Conservation (phyloP, 1,284 basidiomycete species). For the Trichosporon coremiiforme region DNA sequence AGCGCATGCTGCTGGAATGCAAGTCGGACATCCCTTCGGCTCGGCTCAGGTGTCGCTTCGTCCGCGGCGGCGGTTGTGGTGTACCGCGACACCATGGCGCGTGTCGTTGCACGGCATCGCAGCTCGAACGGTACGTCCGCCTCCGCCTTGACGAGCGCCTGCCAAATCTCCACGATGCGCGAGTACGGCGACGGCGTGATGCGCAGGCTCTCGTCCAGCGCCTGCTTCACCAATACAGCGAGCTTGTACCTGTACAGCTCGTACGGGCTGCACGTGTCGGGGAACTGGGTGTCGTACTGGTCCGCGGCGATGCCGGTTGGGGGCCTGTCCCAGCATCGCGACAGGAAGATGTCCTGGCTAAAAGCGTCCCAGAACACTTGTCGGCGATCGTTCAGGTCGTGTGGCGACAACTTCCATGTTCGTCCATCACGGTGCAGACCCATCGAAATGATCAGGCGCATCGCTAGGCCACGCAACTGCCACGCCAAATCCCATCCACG, state of each 20-base stretch:
- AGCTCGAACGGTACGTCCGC: conserved; percentile 34
- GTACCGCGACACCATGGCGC: conserved; percentile 36
- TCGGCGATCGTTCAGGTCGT: conserved; percentile 34
- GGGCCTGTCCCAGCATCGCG: conserved; percentile 21
- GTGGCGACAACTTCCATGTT: conserved; percentile 30
- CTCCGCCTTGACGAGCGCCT: conserved; percentile 17
- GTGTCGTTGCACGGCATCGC: conserved; percentile 35
- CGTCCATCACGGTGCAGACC: conserved; percentile 38
- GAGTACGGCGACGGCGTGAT: conserved; percentile 17
- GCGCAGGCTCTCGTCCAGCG: conserved; percentile 18
- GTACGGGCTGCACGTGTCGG: conserved; percentile 17
- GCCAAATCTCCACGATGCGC: conserved; percentile 21
- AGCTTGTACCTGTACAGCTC: conserved; percentile 21
- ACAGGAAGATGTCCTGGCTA: conserved; percentile 38
- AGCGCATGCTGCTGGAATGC: conserved; percentile 43
- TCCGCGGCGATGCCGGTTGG: conserved; percentile 18
- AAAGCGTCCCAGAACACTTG: conserved; percentile 43
- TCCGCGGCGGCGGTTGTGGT: conserved; percentile 30
- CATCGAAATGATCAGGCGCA: conserved; percentile 41
- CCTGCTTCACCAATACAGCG: conserved; percentile 18
- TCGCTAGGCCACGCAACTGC: conserved; percentile 37
- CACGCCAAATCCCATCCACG: conserved; percentile 26
- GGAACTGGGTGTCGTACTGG: conserved; percentile 22
- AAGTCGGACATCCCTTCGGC: conserved; percentile 31
- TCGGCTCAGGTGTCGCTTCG: conserved; percentile 33